Conservation (phyloP, 106 monocot genomes). For the Gastrodia elata region DNA sequence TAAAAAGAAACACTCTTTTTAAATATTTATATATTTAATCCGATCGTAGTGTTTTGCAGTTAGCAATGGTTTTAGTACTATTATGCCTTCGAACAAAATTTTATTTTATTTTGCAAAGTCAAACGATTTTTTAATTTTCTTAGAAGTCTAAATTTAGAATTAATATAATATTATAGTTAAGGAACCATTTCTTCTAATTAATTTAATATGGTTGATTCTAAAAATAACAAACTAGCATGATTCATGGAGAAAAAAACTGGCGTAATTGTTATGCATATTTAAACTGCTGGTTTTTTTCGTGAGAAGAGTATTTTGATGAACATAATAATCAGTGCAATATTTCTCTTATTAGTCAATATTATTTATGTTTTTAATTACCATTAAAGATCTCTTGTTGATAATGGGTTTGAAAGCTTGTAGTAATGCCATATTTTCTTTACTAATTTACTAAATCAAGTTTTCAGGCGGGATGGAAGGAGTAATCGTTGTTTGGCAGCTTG, state of each 20-base stretch:
- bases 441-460: background rate
- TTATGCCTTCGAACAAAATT: too few species aligned
- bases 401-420: background rate
- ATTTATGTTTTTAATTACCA: background rate
- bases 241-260: background rate
- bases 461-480: slow-evolving; percentile 95
- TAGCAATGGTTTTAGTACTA: too few species aligned
- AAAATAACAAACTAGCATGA: background rate
- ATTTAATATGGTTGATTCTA: background rate
- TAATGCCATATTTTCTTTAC: background rate
- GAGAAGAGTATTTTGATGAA: background rate
- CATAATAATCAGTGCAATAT: background rate
- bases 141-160: too few species aligned
- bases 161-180: too few species aligned
- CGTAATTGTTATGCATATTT: background rate
- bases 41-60: too few species aligned
- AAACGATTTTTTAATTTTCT: too few species aligned
- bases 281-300: background rate
- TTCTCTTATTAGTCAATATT: background rate
- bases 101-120: too few species aligned
- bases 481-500: slow-evolving; percentile 93
- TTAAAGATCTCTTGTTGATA: background rate
- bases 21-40: too few species aligned
- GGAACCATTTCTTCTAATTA: too few species aligned
- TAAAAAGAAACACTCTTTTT: too few species aligned